A percentile compares a stretch with the other conserved stretches of the same genome.
phyloP scores from a whole-genome alignment of 306 rosid genomes.

The Rosa lucieae region DNA sequence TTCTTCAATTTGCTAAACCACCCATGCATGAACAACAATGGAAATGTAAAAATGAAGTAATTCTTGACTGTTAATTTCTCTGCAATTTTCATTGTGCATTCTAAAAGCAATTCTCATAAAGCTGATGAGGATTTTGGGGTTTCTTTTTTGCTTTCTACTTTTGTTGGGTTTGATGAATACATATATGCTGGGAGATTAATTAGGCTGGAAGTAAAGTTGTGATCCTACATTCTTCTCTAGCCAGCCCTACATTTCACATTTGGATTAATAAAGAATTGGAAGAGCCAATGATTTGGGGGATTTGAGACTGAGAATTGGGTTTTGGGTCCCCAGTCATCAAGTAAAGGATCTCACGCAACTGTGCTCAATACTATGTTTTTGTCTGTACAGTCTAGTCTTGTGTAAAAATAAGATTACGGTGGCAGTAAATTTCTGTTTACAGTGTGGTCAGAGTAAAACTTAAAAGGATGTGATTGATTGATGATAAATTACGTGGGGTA shows the following conservation, averaged over 20 bases:
- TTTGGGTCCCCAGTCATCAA: constrained; percentile 4
- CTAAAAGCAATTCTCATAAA: neutral
- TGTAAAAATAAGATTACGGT: neutral
- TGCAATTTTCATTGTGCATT: neutral
- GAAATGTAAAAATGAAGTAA: constrained; percentile 15
- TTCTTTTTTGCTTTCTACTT: neutral
- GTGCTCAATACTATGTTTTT: neutral
- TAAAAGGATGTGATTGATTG: neutral
- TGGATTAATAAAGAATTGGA: neutral
- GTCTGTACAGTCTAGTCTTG: neutral
- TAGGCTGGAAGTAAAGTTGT: neutral
- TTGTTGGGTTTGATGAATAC: neutral
- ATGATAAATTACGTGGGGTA: neutral
- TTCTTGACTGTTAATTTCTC: neutral
- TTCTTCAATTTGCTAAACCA: constrained; percentile 1
- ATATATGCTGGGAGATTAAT: neutral
- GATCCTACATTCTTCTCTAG: neutral
- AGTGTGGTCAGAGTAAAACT: neutral
- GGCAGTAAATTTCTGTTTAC: neutral
- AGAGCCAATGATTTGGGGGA: constrained; percentile 1
- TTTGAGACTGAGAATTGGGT: neutral
- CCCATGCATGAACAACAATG: neutral
- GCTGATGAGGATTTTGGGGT: neutral
- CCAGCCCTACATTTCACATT: neutral
- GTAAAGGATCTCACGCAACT: neutral